A percentile compares a stretch with the other conserved stretches of the same genome.
Conservation (phyloP, 257 asterid species). For the Nicotiana undulata region DNA sequence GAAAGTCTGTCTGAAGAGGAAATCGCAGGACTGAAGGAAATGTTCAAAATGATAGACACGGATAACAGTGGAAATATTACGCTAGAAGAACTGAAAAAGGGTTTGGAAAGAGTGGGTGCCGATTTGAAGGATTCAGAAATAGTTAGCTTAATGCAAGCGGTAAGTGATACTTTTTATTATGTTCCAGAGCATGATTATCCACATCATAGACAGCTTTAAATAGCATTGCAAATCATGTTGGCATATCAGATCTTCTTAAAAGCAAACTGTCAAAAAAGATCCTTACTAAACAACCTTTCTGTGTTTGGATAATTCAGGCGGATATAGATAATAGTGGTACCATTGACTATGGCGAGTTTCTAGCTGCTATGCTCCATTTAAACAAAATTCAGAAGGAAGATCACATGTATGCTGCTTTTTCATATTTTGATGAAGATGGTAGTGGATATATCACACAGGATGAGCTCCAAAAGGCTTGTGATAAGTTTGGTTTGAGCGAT, state of each 20-base stretch:
- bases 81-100: constrained; percentile 30
- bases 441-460: constrained; percentile 43
- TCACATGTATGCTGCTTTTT: constrained; percentile 40
- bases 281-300: neutral
- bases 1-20: constrained; percentile 38
- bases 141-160: constrained; percentile 24
- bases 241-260: neutral
- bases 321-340: constrained; percentile 46
- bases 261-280: neutral
- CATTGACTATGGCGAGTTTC: constrained; percentile 42
- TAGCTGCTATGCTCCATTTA: constrained; percentile 45
- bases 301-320: constrained; percentile 24
- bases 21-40: constrained; percentile 40
- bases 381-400: constrained; percentile 45
- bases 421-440: constrained; percentile 46
- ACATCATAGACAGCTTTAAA: neutral
- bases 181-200: neutral
- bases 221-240: neutral
- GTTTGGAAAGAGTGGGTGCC: constrained; percentile 32
- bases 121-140: constrained; percentile 30
- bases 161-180: constrained; percentile 13
- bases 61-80: constrained; percentile 43
- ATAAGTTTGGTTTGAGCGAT: constrained; percentile 29
- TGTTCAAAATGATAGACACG: constrained; percentile 39
- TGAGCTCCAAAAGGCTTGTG: constrained; percentile 42